Evolutionary conservation across 805 yeast species (phyloP), one percentile per base, ranked within the genome.

Genomic region (Candida gorgasii): DNA sequence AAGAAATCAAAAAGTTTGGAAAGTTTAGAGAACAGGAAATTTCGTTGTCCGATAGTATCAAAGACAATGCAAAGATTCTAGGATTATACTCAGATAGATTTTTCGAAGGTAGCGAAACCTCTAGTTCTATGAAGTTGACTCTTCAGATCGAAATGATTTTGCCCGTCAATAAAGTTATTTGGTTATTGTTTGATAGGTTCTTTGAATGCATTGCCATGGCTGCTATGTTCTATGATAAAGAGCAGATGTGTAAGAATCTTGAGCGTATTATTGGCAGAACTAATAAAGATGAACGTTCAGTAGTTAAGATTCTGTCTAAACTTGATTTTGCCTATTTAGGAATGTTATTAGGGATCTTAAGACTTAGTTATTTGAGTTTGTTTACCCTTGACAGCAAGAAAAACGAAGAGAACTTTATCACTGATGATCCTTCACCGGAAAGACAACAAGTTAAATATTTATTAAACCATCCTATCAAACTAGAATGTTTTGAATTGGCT

Each of bases 171-270:
- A 71, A 68, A 43, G 70, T 78, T 1, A 69, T 82, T 7, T 77
- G 84, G 78, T 53, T 70, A 39, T 63, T 81, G 36, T 62, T 84
- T 22, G 79, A 81, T 45, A 64, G 80, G 47, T 78, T 66, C 49
- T 75, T 73, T 53, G 51, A 55, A 12, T 58, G 55, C 45, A 51
- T 76, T 4, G 72, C 73, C 48, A 73, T 79, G 0, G 72, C 65
- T 47, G 59, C 65, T 54, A 80, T 81, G 1, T 73, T 58, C 36
- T 35, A 75, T 17, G 78, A 74, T 48, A 65, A 69, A 44, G 50
- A 46, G 2, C 53, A 54, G 24, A 75, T 75, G 39, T 54, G 47
- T 4, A 51, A 53, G 4, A 46, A 50, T 5, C 43, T 73, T 6
- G 42, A 48, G 2, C 47, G 47, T 3, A 55, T 76, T 1, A 50